Base-by-base conservation (phyloP, 495 filamentous ascomycete genomes). In the Xylaria bambusicola region DNA sequence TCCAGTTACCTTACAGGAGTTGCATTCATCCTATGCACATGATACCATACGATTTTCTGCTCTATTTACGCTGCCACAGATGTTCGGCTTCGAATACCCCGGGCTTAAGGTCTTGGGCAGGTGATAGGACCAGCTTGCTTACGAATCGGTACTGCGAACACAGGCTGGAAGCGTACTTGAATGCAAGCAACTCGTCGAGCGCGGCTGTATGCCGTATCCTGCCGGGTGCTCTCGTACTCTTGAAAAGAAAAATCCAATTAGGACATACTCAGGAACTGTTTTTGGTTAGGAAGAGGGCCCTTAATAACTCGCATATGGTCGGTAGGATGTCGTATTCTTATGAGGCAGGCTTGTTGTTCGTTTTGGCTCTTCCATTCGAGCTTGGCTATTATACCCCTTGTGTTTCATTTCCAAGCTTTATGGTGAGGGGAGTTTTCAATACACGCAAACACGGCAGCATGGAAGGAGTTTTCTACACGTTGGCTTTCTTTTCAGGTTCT, bases 11-110 rank as follows among this genome's bases (percentile, higher is more conserved):
- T 12, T 18, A 40, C 42, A 17, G 21, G 44, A 41, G 24, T 62
- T 42, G 60, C 58, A 63, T 67, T 61, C 58, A 60, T 27, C 62
- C 63, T 63, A 65, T 63, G 64, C 65, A 61, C 56, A 64, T 64
- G 63, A 70, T 68, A 68, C 63, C 62, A 66, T 48, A 46, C 46
- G 35, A 48, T 20, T 60, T 56, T 67, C 61, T 33, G 44, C 65
- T 53, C 29, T 21, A 51, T 51, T 40, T 50, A 21, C 36, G 4
- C 38, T 31, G 23, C 23, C 33, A 40, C 55, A 23, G 36, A 5
- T n/a, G 21, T 17, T 29, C n/a, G 54, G n/a, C 56, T 47, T 40
- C 29, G 10, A 33, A 33, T 33, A 10, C 10, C 5, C 10, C n/a
- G n/a, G 29, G 5, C 5, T 33, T 33, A 5, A 33, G 10, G 29